Evolutionary conservation across 345 rosid species (phyloP).

Genomic region (Syzygium jambos): DNA sequence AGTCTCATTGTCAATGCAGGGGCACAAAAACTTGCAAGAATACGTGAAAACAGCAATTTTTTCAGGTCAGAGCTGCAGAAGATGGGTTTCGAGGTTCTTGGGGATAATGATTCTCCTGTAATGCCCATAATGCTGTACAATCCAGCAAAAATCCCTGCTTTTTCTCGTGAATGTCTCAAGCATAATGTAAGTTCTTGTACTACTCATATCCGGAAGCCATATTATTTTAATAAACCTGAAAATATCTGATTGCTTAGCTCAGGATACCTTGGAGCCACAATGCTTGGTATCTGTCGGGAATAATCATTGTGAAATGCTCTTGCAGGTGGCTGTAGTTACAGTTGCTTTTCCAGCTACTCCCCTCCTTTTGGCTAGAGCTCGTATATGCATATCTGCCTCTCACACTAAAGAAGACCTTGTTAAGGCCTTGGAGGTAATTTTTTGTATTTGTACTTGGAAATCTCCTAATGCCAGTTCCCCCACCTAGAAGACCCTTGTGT

Average conservation of each 20-base stretch:
- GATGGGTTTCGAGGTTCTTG: conserved; percentile 97
- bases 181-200: conserved; percentile 36
- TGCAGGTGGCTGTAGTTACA: conserved; percentile 51
- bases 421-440: conserved; percentile 59
- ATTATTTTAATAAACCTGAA: background rate
- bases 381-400: conserved; percentile 76
- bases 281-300: background rate
- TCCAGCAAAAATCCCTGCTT: conserved; percentile 94
- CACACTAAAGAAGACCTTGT: conserved; percentile 63
- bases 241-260: background rate
- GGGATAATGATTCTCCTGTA: conserved; percentile 96
- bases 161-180: conserved; percentile 83
- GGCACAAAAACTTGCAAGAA: conserved; percentile 80
- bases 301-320: background rate
- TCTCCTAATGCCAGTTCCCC: background rate
- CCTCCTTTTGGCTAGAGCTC: conserved; percentile 73
- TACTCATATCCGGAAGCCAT: background rate
- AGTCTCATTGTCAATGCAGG: conserved; percentile 24
- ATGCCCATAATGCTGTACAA: conserved; percentile 99
- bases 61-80: conserved; percentile 84
- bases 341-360: conserved; percentile 70
- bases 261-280: background rate
- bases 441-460: background rate
- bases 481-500: background rate
- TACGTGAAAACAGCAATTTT: conserved; percentile 93